phyloP scores from a whole-genome alignment of 257 asterid species.

The Jacaranda mimosifolia region DNA sequence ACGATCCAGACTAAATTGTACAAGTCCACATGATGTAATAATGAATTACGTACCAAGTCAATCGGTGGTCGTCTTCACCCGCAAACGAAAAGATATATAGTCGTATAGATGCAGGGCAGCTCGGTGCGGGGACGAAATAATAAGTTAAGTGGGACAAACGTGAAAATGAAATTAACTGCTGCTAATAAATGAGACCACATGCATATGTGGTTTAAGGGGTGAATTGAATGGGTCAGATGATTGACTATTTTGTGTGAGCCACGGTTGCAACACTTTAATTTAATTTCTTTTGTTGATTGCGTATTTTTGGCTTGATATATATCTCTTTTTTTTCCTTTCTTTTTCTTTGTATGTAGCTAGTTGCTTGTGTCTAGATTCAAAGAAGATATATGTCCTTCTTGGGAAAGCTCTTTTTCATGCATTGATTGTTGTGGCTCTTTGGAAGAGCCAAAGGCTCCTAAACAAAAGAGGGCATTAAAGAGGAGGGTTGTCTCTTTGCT shows the following conservation, averaged over 20 bases:
- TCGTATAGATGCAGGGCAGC: neutral
- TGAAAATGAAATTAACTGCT: slow-evolving; percentile 25
- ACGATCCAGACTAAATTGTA: too few relatives aligned
- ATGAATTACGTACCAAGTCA: neutral
- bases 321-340: neutral
- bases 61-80: neutral
- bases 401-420: slow-evolving; percentile 7
- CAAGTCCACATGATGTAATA: too few relatives aligned
- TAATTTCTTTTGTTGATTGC: slow-evolving; percentile 34
- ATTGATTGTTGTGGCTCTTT: slow-evolving; percentile 23
- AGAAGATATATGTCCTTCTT: slow-evolving; percentile 34
- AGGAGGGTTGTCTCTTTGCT: slow-evolving; percentile 49
- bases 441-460: too few relatives aligned
- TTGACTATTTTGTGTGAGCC: slow-evolving; percentile 37
- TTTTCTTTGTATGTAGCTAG: too few relatives aligned
- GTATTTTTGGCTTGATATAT: neutral
- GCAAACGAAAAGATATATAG: slow-evolving; percentile 13
- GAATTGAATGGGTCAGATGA: slow-evolving; percentile 28
- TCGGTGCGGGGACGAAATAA: slow-evolving; percentile 15
- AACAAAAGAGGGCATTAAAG: slow-evolving; percentile 46
- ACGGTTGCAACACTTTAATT: slow-evolving; percentile 48
- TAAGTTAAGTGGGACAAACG: slow-evolving; percentile 34
- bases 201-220: slow-evolving; percentile 34
- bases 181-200: slow-evolving; percentile 60
- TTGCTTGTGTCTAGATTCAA: slow-evolving; percentile 51